phyloP scores from a whole-genome alignment of 208 protist species.

The Trypanosomatidae sp. region DNA sequence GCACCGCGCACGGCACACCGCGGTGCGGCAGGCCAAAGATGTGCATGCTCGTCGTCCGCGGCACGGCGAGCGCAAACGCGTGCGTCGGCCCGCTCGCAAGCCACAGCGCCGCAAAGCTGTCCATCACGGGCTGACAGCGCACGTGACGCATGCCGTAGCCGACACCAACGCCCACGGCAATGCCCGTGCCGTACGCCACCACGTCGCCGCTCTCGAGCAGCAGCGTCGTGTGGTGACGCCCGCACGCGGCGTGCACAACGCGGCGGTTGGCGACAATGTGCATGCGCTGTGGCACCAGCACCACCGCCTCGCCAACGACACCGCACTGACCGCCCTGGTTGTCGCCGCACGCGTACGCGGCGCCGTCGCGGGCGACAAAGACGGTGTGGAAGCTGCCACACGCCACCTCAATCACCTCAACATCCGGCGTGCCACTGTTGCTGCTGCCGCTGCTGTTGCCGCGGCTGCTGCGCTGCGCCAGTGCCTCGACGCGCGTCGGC shows the following conservation, averaged over 20 bases:
- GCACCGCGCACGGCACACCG: conserved; percentile 21
- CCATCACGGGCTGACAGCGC: conserved; percentile 35
- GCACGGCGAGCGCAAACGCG: conserved; percentile 48
- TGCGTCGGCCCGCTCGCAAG: conserved; percentile 31
- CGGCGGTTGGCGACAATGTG: conserved; percentile 16
- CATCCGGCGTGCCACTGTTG: no score
- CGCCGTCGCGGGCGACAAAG: conserved; percentile 36
- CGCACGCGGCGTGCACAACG: conserved; percentile 46
- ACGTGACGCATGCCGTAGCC: conserved; percentile 58
- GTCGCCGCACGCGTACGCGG: conserved; percentile 57
- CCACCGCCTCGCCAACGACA: conserved; percentile 22
- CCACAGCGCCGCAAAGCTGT: conserved; percentile 52
- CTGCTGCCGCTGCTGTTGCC: no score
- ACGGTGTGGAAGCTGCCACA: conserved; percentile 77
- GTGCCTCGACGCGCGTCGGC: conserved; percentile 19
- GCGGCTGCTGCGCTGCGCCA: conserved; percentile 9
- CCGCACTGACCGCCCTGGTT: conserved; percentile 73
- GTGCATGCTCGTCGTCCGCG: conserved; percentile 39
- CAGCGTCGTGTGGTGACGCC: conserved; percentile 55
- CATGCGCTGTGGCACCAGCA: conserved; percentile 22
- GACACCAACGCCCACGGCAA: conserved; percentile 42
- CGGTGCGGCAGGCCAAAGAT: conserved; percentile 50
- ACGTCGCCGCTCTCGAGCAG: conserved; percentile 48
- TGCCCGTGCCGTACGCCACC: conserved; percentile 51
- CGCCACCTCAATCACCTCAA: conserved; percentile 32